Conservation (phyloP, 129 eudicot species). For the Kitagawia praeruptora region DNA sequence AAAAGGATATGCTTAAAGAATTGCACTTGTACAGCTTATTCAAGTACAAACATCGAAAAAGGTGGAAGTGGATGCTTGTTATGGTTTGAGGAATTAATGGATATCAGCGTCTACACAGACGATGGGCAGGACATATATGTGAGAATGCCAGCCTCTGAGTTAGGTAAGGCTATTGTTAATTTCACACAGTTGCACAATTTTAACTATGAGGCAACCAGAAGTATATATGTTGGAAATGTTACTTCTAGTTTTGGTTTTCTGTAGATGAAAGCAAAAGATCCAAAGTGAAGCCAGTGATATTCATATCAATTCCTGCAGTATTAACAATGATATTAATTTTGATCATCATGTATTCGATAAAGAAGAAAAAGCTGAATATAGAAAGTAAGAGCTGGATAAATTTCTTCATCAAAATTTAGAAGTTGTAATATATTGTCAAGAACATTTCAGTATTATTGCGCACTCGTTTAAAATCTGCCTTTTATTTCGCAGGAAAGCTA, state of each 20-base stretch:
- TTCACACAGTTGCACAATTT: background rate
- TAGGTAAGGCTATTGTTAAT: background rate
- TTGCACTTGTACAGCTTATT: background rate
- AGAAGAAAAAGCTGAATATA: background rate
- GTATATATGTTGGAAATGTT: background rate
- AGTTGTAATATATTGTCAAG: background rate
- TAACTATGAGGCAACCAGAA: background rate
- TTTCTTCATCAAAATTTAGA: background rate
- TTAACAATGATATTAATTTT: background rate
- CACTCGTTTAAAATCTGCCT: background rate
- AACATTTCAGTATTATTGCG: background rate
- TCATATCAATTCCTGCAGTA: background rate
- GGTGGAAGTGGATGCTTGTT: conserved; percentile 4
- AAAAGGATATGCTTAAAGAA: background rate
- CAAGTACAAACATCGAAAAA: background rate
- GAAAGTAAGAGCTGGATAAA: background rate
- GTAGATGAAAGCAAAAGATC: background rate
- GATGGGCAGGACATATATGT: background rate
- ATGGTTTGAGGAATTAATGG: conserved; percentile 1
- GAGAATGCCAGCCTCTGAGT: background rate
- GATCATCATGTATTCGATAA: background rate
- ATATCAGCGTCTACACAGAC: background rate
- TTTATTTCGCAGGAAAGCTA: background rate
- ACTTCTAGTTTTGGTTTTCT: background rate
- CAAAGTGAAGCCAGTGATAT: background rate